Evolutionary conservation across 257 asterid genomes (phyloP).

Genomic region (Gardenia jasminoides): DNA sequence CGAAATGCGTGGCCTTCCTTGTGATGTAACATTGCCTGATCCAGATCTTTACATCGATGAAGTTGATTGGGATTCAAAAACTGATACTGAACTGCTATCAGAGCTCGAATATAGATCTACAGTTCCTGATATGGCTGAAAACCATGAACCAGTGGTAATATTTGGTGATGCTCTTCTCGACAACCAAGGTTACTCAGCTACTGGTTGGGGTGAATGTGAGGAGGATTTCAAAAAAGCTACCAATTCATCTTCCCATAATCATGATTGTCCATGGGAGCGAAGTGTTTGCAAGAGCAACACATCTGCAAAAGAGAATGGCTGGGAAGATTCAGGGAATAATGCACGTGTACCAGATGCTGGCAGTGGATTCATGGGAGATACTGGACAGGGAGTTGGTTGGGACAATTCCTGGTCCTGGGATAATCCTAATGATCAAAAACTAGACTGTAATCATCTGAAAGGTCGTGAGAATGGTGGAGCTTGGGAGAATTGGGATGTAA

Average conservation of each 20-base stretch:
- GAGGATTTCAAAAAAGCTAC: conserved; percentile 29
- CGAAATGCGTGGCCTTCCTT: conserved; percentile 45
- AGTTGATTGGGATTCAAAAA: conserved; percentile 54
- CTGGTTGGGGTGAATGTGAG: conserved; percentile 71
- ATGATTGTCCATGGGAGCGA: conserved; percentile 28
- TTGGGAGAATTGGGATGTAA: conserved; percentile 27
- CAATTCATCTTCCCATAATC: conserved; percentile 26
- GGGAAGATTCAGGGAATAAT: conserved; percentile 24
- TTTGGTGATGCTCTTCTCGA: conserved; percentile 53
- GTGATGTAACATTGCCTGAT: conserved; percentile 47
- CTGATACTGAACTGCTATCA: conserved; percentile 29
- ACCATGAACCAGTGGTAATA: conserved; percentile 51
- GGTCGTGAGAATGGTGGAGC: conserved; percentile 15
- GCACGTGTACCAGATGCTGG: conserved; percentile 25
- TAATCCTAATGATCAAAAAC: conserved; percentile 8
- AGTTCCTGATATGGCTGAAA: conserved; percentile 22
- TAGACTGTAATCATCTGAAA: conserved; percentile 1
- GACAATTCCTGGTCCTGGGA: conserved; percentile 27
- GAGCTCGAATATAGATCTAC: conserved; percentile 37
- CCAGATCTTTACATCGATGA: conserved; percentile 62
- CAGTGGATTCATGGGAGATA: conserved; percentile 26
- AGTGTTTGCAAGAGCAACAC: conserved; percentile 16
- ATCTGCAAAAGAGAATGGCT: conserved; percentile 27
- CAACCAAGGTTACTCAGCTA: conserved; percentile 2
- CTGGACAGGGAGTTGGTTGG: conserved; percentile 34